Evolutionary conservation across 345 rosid species (phyloP).

Genomic region (Mallotus nudiflorus): DNA sequence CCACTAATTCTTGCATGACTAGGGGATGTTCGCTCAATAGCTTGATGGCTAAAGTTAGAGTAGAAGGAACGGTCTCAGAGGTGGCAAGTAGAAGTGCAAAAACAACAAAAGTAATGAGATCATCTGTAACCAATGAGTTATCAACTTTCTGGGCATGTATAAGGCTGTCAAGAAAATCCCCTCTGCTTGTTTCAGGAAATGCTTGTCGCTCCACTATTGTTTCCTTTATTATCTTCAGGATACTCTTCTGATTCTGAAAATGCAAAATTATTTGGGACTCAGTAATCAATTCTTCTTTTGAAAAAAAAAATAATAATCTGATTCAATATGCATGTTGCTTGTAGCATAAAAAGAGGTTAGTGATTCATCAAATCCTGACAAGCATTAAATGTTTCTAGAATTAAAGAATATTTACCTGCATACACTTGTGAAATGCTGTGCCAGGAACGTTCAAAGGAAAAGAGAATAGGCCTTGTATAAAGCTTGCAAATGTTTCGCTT

Average conservation of each 20-base stretch:
- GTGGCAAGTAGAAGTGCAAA: constrained; percentile 29
- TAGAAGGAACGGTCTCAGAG: constrained; percentile 25
- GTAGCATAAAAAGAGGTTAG: too few relatives aligned
- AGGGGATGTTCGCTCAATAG: constrained; percentile 21
- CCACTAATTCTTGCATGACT: constrained; percentile 19
- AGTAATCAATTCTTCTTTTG: too few relatives aligned
- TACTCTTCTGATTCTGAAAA: constrained; percentile 22
- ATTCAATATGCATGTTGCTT: too few relatives aligned
- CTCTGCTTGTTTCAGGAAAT: background rate
- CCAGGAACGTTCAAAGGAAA: constrained; percentile 35
- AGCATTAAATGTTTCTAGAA: too few relatives aligned
- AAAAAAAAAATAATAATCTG: too few relatives aligned
- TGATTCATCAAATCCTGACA: too few relatives aligned
- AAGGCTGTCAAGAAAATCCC: constrained; percentile 26
- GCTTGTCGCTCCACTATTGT: constrained; percentile 19
- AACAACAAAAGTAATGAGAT: constrained; percentile 15
- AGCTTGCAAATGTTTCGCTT: constrained; percentile 19
- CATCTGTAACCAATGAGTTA: constrained; percentile 4
- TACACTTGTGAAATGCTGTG: constrained; percentile 23
- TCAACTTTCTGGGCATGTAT: constrained; percentile 7
- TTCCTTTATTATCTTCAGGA: constrained; percentile 16
- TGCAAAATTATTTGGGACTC: background rate
- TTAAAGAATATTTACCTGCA: constrained; percentile 21
- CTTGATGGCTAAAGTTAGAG: constrained; percentile 25
- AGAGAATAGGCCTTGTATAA: constrained; percentile 30